Evolutionary conservation across 2,329 filamentous ascomycete genomes (phyloP).

Genomic region (Laburnicola sp.): DNA sequence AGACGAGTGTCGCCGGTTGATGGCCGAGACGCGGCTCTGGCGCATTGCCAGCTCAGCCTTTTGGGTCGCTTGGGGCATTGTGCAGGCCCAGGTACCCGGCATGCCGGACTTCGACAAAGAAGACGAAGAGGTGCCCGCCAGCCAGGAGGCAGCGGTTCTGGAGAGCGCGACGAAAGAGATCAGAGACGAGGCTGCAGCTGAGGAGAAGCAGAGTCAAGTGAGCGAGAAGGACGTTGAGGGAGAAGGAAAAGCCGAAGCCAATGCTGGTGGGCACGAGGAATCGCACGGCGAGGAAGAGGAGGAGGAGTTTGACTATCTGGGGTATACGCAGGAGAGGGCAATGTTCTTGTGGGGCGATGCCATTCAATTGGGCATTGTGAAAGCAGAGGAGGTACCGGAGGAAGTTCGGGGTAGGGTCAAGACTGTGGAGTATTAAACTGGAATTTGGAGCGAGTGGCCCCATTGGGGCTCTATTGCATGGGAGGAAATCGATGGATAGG

Average conservation of each 20-base stretch:
- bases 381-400: conserved; percentile 73
- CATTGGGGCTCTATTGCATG: too few relatives aligned
- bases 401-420: conserved; percentile 68
- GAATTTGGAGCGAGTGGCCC: too few relatives aligned
- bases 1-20: conserved; percentile 67
- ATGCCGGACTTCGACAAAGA: conserved; percentile 57
- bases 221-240: conserved; percentile 27
- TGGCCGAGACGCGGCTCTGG: conserved; percentile 83
- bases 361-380: conserved; percentile 73
- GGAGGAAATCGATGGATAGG: too few relatives aligned
- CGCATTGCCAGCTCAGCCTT: conserved; percentile 82
- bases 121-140: conserved; percentile 16
- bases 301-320: conserved; percentile 90
- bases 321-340: conserved; percentile 86
- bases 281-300: conserved; percentile 61
- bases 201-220: conserved; percentile 30
- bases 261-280: conserved; percentile 47
- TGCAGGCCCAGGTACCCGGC: conserved; percentile 85
- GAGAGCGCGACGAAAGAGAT: conserved; percentile 32
- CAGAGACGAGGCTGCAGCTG: conserved; percentile 15
- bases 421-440: conserved; percentile 65
- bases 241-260: conserved; percentile 29
- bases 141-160: conserved; percentile 29
- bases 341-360: conserved; percentile 96
- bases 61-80: conserved; percentile 96